Base-by-base conservation (phyloP, 768 basidiomycete species). In the Lactarius hengduanensis region DNA sequence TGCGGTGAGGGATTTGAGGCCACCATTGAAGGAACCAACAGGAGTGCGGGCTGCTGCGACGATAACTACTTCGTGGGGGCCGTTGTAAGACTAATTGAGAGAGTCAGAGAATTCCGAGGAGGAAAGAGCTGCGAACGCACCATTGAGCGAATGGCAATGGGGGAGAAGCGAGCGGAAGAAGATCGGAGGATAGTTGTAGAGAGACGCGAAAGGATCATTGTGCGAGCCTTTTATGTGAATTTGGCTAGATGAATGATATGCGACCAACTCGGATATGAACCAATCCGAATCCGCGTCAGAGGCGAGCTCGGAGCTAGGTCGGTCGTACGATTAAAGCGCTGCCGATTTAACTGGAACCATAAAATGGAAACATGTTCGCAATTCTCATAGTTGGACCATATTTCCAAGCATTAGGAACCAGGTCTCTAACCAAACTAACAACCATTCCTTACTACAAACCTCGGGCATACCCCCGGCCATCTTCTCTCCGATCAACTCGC, bases 21-120 rank as follows among this genome's bases (percentile, higher is more conserved):
- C 74, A 60, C 97, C 97, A 73, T 96, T 92, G 76, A 98, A 83
- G 53, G 94, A 93, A 54, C 92, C 96, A 69, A 96, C 91, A 54
- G 97, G 95, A 15, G 97, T 99, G 70, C 97, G 89, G 62, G 91
- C 88, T 34, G 94, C 96, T 72, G 92, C 87, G 72, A 97, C 91
- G 80, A 98, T 96, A 80, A 94, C 93, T 66, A 86, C 90, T 89
- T 94, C 90, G 80, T 88, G 85, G 63, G 84, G 77, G 78, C 80
- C 68, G 68, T 61, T 68, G 68, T 68, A 78, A 62, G 76, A 76
- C 76, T 78, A 41, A 26, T 43, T 43, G 41, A 41, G 71, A 59
- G n/a, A 41, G 58, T 38, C 40, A 30, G 63, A 57, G 60, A 43
- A 62, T 40, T 60, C 16, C 18, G 28, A 56, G 4, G n/a, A 5